A percentile compares a stretch with the other conserved stretches of the same genome.
Conservation (phyloP, 2,329 filamentous ascomycete genomes). For the Verticillium alfalfae region DNA sequence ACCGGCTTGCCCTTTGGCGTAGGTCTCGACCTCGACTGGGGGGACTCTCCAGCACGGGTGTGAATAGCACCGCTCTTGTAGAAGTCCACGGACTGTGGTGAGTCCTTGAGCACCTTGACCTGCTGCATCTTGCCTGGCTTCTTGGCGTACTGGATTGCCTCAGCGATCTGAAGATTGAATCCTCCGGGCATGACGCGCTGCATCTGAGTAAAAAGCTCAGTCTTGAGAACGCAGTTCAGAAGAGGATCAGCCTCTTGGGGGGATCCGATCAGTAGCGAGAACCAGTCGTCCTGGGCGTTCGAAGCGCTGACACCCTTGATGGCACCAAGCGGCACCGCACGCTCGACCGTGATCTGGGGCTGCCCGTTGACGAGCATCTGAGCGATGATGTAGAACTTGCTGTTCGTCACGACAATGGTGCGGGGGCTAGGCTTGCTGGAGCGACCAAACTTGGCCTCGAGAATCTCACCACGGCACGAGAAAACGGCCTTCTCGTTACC, state of each 20-base stretch:
- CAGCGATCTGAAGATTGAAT: constrained; percentile 76
- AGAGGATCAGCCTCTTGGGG: constrained; percentile 91
- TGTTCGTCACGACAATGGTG: constrained; percentile 76
- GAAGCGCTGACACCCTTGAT: constrained; percentile 86
- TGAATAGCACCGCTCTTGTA: constrained; percentile 95
- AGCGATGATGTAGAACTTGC: constrained; percentile 82
- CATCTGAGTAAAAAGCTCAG: constrained; percentile 93
- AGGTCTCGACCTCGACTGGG: constrained; percentile 75
- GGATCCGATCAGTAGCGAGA: constrained; percentile 84
- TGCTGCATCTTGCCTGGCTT: constrained; percentile 88
- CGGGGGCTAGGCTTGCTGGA: constrained; percentile 91
- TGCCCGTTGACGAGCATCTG: constrained; percentile 72
- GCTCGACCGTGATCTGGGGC: constrained; percentile 73
- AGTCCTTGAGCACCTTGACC: constrained; percentile 88
- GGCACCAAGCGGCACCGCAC: constrained; percentile 74
- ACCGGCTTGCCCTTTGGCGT: constrained; percentile 85
- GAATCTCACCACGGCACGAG: constrained; percentile 82
- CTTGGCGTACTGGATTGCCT: constrained; percentile 91
- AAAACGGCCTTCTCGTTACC: constrained; percentile 75
- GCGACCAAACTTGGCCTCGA: constrained; percentile 92
- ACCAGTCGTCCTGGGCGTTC: constrained; percentile 89
- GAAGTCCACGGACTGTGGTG: constrained; percentile 67
- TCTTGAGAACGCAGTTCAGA: constrained; percentile 90
- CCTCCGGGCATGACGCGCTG: constrained; percentile 72
- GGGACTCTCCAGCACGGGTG: constrained; percentile 75